Conservation (phyloP, 768 basidiomycete genomes). For the Mycena metata region DNA sequence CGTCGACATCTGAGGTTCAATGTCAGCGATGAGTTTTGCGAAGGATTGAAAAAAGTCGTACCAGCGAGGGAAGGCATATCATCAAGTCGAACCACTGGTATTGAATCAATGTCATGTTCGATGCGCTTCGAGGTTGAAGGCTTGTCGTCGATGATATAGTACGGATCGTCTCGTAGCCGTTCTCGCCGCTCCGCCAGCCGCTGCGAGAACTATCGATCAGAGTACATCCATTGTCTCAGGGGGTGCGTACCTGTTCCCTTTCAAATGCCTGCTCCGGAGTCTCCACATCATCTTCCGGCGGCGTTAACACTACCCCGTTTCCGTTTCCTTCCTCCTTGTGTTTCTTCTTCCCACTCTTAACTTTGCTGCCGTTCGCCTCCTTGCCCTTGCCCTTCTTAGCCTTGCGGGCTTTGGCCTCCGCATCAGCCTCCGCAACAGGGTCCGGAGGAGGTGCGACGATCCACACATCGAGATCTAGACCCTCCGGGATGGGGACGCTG, state of each 20-base stretch:
- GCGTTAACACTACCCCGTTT: conserved; percentile 52
- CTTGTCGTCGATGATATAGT: conserved; percentile 83
- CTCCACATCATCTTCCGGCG: conserved; percentile 58
- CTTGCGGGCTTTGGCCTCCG: conserved; percentile 65
- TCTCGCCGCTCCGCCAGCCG: conserved; percentile 82
- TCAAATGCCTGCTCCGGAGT: conserved; percentile 71
- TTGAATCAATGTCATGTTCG: conserved; percentile 84
- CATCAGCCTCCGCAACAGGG: conserved; percentile 56
- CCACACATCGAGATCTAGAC: conserved; percentile 88
- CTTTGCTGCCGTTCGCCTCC: conserved; percentile 42
- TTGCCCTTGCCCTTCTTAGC: conserved; percentile 60
- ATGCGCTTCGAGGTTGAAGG: conserved; percentile 50
- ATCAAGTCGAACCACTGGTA: conserved; percentile 91
- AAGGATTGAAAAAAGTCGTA: conserved; percentile 29
- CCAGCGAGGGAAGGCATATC: conserved; percentile 68
- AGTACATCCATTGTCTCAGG: neutral
- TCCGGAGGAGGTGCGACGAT: conserved; percentile 77
- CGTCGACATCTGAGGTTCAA: conserved; percentile 43
- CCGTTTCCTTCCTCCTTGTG: conserved; percentile 43
- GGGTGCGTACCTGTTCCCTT: conserved; percentile 70
- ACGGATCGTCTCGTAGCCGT: conserved; percentile 88
- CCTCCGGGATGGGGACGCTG: conserved; percentile 85
- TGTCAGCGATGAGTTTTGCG: conserved; percentile 1
- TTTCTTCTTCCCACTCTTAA: conserved; percentile 51
- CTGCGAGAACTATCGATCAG: conserved; percentile 54